A percentile compares a stretch with the other conserved stretches of the same genome.
Conservation (phyloP, 1,284 basidiomycete genomes). For the Neolentinus lepideus region DNA sequence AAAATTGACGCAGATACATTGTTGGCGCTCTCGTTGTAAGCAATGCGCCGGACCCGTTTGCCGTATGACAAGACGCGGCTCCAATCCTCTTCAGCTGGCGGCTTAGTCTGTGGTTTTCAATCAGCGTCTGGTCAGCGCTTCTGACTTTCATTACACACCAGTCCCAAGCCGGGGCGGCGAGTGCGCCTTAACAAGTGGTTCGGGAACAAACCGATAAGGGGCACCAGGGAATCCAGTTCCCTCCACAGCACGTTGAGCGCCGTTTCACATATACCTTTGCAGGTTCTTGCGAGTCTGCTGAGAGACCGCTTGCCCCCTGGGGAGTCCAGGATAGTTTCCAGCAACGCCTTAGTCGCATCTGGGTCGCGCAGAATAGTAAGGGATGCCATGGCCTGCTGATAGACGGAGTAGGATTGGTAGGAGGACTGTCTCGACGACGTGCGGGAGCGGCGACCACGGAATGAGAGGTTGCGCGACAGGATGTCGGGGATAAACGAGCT, state of each 20-base stretch:
- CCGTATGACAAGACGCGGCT: conserved; percentile 53
- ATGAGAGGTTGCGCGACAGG: not conserved
- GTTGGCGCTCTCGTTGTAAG: conserved; percentile 61
- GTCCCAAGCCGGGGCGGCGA: conserved; percentile 61
- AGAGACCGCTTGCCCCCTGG: conserved; percentile 57
- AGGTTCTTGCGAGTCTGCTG: conserved; percentile 65
- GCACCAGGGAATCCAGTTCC: conserved; percentile 68
- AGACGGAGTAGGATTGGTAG: conserved; percentile 33
- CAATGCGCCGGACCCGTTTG: conserved; percentile 54
- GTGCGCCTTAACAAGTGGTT: conserved; percentile 56
- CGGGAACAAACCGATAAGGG: conserved; percentile 65
- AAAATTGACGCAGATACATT: conserved; percentile 59
- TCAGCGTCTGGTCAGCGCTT: not conserved
- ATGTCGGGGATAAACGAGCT: not conserved
- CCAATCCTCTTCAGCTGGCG: conserved; percentile 63
- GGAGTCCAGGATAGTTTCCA: conserved; percentile 62
- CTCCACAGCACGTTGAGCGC: conserved; percentile 67
- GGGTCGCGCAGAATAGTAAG: conserved; percentile 49
- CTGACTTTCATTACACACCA: conserved; percentile 41
- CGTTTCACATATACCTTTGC: conserved; percentile 63
- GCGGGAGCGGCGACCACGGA: conserved; percentile 11
- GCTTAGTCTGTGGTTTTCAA: conserved; percentile 36
- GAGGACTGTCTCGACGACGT: conserved; percentile 20
- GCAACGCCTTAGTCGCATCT: conserved; percentile 52
- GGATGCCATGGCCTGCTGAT: conserved; percentile 45